A percentile compares a stretch with the other conserved stretches of the same genome.
These are phyloP conservation scores for Trichoderma atrobrunneum DNA, from an alignment of 2,329 filamentous ascomycete species.

Conservation along the genomic window DNA sequence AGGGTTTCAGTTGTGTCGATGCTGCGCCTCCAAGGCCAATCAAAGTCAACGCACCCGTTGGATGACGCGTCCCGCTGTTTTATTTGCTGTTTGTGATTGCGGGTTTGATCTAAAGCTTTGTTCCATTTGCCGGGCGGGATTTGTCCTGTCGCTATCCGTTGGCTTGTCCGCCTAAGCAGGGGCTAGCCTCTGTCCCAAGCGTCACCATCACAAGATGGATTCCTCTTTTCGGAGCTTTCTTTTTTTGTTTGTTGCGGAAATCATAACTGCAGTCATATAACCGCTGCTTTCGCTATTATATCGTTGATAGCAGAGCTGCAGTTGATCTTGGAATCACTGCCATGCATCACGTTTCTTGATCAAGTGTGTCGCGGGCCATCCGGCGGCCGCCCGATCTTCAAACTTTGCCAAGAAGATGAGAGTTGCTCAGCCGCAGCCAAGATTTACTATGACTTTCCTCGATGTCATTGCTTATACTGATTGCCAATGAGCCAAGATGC, in stretches of 20 bases:
- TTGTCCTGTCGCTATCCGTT: neutral
- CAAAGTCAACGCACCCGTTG: neutral
- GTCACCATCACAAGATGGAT: neutral
- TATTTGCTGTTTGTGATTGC: neutral
- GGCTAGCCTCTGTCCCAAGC: neutral
- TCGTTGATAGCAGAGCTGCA: neutral
- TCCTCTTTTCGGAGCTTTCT: neutral
- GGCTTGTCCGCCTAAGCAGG: neutral
- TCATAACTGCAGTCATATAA: neutral
- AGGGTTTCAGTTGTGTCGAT: neutral
- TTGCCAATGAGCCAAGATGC: neutral
- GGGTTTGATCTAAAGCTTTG: too few species aligned
- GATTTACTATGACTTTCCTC: neutral
- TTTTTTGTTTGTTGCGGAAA: neutral
- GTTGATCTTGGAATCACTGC: neutral
- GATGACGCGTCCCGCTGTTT: slow-evolving; percentile 4
- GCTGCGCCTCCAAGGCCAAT: slow-evolving; percentile 9
- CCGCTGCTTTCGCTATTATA: neutral
- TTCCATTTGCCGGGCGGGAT: neutral
- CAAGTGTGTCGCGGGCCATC: neutral
- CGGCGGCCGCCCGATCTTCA: neutral
- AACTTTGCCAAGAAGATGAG: neutral
- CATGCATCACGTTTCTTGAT: neutral
- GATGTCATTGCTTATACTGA: neutral
- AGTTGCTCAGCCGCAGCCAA: neutral